Evolutionary conservation across 176 grass and related monocot genomes (phyloP).

Genomic region (Carex littledalei): DNA sequence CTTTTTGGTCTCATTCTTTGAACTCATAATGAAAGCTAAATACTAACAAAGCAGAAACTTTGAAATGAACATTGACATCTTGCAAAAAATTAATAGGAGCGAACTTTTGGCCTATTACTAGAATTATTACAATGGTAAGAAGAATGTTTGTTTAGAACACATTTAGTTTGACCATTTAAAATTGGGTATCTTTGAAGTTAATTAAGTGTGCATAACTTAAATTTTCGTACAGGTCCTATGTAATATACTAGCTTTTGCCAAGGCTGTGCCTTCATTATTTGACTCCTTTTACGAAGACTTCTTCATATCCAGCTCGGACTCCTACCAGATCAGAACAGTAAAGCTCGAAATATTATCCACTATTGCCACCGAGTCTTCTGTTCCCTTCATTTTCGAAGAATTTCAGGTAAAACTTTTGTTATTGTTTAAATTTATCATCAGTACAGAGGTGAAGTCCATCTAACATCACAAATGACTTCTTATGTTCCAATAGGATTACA

Average conservation of each 20-base stretch:
- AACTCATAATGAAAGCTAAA: not conserved
- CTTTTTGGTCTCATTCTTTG: not conserved
- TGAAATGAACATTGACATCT: not conserved
- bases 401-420: constrained; percentile 65
- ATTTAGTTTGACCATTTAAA: not conserved
- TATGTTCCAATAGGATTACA: constrained; percentile 70
- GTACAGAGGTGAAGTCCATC: not conserved
- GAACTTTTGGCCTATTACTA: not conserved
- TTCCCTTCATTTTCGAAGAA: constrained; percentile 72
- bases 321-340: constrained; percentile 65
- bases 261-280: constrained; percentile 64
- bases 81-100: not conserved
- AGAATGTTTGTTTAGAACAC: not conserved
- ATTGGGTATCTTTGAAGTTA: constrained; percentile 11
- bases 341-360: constrained; percentile 94
- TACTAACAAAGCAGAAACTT: not conserved
- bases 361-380: constrained; percentile 62
- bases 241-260: constrained; percentile 85
- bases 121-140: not conserved
- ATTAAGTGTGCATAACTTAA: constrained; percentile 10
- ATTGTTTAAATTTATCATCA: not conserved
- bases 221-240: constrained; percentile 72
- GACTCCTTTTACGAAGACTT: constrained; percentile 71
- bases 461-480: constrained; percentile 18
- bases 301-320: constrained; percentile 76